Conservation (phyloP, 2,329 filamentous ascomycete species). For the Trichoderma semiorbis region DNA sequence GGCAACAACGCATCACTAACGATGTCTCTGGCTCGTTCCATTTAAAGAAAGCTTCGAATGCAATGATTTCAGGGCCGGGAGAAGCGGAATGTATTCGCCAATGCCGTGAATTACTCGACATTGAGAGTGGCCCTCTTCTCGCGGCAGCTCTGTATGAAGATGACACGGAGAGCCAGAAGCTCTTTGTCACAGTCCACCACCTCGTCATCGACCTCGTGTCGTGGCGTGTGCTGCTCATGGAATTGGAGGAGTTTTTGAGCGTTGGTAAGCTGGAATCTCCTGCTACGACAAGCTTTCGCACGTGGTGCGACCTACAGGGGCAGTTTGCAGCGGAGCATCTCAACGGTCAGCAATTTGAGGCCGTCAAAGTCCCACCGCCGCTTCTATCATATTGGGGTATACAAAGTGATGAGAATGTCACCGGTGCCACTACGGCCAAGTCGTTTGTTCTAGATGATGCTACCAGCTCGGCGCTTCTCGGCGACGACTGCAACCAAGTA, state of each 20-base stretch:
- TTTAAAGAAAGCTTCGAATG: too few species aligned
- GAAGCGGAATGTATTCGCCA: background rate
- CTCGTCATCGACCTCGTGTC: slow-evolving; percentile 22
- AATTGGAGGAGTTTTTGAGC: slow-evolving; percentile 11
- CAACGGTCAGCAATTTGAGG: too few species aligned
- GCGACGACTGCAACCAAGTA: background rate
- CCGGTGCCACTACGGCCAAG: background rate
- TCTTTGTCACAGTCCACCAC: slow-evolving; percentile 18
- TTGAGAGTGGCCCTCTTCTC: background rate
- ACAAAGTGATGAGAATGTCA: background rate
- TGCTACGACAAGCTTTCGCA: background rate
- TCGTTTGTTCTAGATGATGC: slow-evolving; percentile 9
- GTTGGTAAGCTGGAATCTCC: background rate
- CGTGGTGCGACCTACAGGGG: background rate
- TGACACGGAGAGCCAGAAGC: background rate
- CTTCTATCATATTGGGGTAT: slow-evolving; percentile 1
- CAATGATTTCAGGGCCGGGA: background rate
- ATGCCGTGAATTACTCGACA: background rate
- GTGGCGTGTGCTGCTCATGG: slow-evolving; percentile 20
- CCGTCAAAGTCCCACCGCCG: background rate
- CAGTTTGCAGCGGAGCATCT: background rate
- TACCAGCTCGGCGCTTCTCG: slow-evolving; percentile 4
- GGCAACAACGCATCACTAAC: background rate
- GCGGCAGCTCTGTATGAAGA: background rate
- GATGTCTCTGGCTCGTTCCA: background rate